These are phyloP conservation scores for Drechmeria coniospora DNA, from an alignment of 2,329 filamentous ascomycete genomes.

Conservation along the genomic window DNA sequence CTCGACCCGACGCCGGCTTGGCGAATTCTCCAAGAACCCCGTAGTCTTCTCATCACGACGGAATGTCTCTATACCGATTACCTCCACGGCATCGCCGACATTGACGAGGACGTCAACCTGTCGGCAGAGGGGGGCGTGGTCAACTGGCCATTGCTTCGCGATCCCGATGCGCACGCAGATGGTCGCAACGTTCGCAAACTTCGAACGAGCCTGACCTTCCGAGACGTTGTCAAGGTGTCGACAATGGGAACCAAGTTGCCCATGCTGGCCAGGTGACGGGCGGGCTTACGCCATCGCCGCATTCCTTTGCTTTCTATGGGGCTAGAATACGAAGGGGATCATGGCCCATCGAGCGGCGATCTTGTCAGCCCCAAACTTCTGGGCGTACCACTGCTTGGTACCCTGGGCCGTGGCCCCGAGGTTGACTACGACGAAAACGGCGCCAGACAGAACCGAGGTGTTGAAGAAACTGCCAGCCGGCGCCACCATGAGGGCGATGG, in stretches of 20 bases:
- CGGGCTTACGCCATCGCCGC: too few relatives aligned
- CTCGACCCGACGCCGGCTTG: slow-evolving; percentile 33
- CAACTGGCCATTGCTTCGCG: slow-evolving; percentile 56
- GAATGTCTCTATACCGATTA: slow-evolving; percentile 52
- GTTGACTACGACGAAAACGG: slow-evolving; percentile 63
- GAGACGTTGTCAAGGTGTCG: slow-evolving; percentile 74
- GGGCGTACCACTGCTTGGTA: slow-evolving; percentile 64
- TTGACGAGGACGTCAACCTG: slow-evolving; percentile 51
- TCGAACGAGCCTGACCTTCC: slow-evolving; percentile 62
- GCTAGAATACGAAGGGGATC: slow-evolving; percentile 52
- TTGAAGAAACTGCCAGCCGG: slow-evolving; percentile 53
- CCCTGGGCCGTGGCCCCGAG: slow-evolving; percentile 66
- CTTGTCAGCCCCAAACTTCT: slow-evolving; percentile 54
- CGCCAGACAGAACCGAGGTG: slow-evolving; percentile 52
- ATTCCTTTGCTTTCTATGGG: too few relatives aligned
- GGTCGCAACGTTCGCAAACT: slow-evolving; percentile 43
- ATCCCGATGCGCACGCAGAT: slow-evolving; percentile 25
- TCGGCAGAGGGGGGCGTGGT: slow-evolving; percentile 44
- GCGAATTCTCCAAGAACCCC: slow-evolving; percentile 65
- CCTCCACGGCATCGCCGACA: slow-evolving; percentile 59
- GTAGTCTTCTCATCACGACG: slow-evolving; percentile 64
- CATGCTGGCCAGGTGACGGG: slow-evolving; percentile 26
- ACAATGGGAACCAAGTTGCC: slow-evolving; percentile 55
- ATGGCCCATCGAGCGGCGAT: slow-evolving; percentile 56
- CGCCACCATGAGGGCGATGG: slow-evolving; percentile 60